phyloP scores from a whole-genome alignment of 2,329 filamentous ascomycete genomes.

The Berkeleyomyces basicola region DNA sequence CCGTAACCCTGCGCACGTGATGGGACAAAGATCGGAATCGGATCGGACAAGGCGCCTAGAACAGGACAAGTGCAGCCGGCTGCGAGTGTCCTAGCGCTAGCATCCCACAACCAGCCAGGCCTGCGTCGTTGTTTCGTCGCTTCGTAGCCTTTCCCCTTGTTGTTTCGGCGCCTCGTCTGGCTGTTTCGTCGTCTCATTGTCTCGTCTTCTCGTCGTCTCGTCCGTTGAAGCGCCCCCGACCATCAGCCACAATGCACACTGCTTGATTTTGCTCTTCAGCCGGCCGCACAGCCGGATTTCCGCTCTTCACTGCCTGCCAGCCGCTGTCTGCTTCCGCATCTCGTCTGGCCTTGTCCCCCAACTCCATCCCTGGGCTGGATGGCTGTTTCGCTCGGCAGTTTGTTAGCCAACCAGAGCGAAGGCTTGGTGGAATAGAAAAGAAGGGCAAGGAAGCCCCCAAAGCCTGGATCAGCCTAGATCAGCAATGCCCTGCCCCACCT shows the following conservation, averaged over 20 bases:
- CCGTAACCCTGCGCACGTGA: not conserved
- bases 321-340: not conserved
- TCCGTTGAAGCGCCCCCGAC: no score
- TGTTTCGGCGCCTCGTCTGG: constrained; percentile 5
- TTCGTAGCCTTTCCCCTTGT: not conserved
- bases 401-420: not conserved
- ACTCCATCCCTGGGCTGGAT: not conserved
- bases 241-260: not conserved
- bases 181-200: constrained; percentile 1
- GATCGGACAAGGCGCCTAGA: no score
- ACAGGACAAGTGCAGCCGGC: no score
- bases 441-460: not conserved
- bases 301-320: not conserved
- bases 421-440: not conserved
- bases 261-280: not conserved
- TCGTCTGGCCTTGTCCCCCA: not conserved
- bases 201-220: not conserved
- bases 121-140: not conserved
- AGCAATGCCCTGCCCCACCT: not conserved
- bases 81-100: no score
- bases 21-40: not conserved
- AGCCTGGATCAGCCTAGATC: not conserved
- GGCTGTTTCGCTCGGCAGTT: not conserved
- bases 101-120: not conserved
- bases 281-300: not conserved